phyloP scores from a whole-genome alignment of 2,329 filamentous ascomycete species.

The Penicillium sclerotiorum region DNA sequence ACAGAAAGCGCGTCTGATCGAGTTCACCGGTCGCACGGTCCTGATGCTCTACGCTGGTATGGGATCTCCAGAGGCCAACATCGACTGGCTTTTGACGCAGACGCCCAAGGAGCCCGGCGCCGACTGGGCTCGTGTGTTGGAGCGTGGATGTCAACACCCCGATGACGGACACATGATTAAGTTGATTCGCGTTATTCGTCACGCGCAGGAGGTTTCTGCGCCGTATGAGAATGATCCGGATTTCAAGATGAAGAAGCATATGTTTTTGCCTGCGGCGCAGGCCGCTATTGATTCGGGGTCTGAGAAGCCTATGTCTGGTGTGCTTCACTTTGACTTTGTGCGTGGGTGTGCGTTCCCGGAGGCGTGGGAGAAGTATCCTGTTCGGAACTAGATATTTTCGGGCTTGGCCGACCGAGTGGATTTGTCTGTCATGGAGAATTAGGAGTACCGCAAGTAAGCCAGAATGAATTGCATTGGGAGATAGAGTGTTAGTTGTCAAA shows the following conservation, averaged over 20 bases:
- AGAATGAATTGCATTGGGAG: background rate
- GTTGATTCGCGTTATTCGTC: background rate
- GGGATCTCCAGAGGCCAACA: background rate
- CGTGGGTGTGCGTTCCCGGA: background rate
- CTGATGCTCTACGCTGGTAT: slow-evolving; percentile 1
- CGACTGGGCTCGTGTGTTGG: background rate
- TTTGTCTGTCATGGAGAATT: too few relatives aligned
- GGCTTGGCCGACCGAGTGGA: too few relatives aligned
- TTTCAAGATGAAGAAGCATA: background rate
- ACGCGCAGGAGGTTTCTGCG: background rate
- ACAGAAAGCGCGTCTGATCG: slow-evolving; percentile 1
- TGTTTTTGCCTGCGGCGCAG: background rate
- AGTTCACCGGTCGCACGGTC: background rate
- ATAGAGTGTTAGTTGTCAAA: background rate
- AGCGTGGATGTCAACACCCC: background rate
- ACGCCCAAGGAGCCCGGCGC: background rate
- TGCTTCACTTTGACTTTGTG: slow-evolving; percentile 2
- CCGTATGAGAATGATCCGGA: background rate
- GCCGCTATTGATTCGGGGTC: slow-evolving; percentile 1
- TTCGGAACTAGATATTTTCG: background rate
- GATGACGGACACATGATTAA: slow-evolving; percentile 4
- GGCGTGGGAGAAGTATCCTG: background rate
- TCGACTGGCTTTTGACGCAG: background rate
- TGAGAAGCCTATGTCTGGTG: background rate
- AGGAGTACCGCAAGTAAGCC: too few relatives aligned